Evolutionary conservation across 208 protist species (phyloP), one percentile per base, ranked within the genome.

Genomic region (Sergeia podlipaevii): DNA sequence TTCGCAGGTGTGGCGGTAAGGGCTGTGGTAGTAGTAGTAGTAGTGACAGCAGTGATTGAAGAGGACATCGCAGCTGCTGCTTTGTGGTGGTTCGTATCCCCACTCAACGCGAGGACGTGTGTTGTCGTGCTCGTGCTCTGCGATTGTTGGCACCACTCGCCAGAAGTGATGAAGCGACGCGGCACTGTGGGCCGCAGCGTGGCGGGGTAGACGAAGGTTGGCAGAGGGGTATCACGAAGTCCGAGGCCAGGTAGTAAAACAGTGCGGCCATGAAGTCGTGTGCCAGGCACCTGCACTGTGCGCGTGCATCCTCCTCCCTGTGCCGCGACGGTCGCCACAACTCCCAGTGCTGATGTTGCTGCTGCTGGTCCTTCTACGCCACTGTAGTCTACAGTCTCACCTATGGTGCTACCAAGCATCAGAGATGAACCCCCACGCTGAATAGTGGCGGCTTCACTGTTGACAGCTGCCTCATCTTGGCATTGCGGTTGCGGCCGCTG

Each of bases 231-330:
- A 8, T 44, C 49, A 36, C 59, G 66, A 36, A 81, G 65, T n/a
- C 69, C 74, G 6, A 81, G 65, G 10, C 74, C 74, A 2, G 70
- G 69, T 8, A 81, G 53, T 7, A 71, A 39, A 36, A 61, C 45
- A 26, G 52, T 48, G 37, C 57, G 62, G 15, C 62, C 62, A 69
- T 51, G 45, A 51, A 52, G 1, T 52, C 62, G 4, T 45, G 27
- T 0, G 62, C 44, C n/a, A 69, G 42, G 13, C 28, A 20, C 4
- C 36, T 23, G 15, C n/a, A 13, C 17, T 52, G 73, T 36, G 18
- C 49, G 64, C 38, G 4, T 43, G 33, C 8, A 10, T 24, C 5
- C 30, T 24, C 6, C 34, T 20, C n/a, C 23, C 15, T 37, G 46
- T 37, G 59, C 33, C 23, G 23, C 17, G 49, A 65, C 28, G 53